phyloP scores from a whole-genome alignment of 2,329 filamentous ascomycete genomes.

The Metarhizium guizhouense region DNA sequence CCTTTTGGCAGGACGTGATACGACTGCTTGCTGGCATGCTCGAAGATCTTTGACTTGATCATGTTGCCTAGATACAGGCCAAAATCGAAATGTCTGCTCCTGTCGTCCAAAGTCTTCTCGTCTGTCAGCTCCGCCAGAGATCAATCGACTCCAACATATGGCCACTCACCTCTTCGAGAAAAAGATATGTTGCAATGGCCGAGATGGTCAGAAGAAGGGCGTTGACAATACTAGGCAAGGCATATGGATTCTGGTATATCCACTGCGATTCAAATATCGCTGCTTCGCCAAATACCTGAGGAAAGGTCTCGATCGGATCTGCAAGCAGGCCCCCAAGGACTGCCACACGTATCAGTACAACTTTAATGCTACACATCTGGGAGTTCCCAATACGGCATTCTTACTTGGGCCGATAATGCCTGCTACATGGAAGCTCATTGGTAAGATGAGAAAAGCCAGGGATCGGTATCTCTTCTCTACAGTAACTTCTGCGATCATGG shows the following conservation, averaged over 20 bases:
- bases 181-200: slow-evolving; percentile 47
- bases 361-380: neutral
- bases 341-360: slow-evolving; percentile 12
- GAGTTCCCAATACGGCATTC: neutral
- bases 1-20: neutral
- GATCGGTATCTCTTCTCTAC: slow-evolving; percentile 39
- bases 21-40: neutral
- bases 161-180: slow-evolving; percentile 52
- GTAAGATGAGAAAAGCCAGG: slow-evolving; percentile 36
- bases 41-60: slow-evolving; percentile 14
- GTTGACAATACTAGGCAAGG: slow-evolving; percentile 60
- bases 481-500: slow-evolving; percentile 41
- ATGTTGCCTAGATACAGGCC: slow-evolving; percentile 28
- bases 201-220: slow-evolving; percentile 49
- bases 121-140: neutral
- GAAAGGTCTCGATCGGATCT: slow-evolving; percentile 54
- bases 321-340: slow-evolving; percentile 59
- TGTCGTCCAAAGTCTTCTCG: slow-evolving; percentile 35
- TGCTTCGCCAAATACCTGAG: slow-evolving; percentile 51
- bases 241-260: slow-evolving; percentile 59
- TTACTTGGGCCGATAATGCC: slow-evolving; percentile 35
- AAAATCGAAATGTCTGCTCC: slow-evolving; percentile 35
- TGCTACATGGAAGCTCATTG: slow-evolving; percentile 39
- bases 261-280: slow-evolving; percentile 52
- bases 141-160: neutral